Percentiles rank a stretch among this genome's conserved stretches.
phyloP scores from a whole-genome alignment of 192 early-diverging fungal genomes.

The Gaertneriomyces semiglobifer region DNA sequence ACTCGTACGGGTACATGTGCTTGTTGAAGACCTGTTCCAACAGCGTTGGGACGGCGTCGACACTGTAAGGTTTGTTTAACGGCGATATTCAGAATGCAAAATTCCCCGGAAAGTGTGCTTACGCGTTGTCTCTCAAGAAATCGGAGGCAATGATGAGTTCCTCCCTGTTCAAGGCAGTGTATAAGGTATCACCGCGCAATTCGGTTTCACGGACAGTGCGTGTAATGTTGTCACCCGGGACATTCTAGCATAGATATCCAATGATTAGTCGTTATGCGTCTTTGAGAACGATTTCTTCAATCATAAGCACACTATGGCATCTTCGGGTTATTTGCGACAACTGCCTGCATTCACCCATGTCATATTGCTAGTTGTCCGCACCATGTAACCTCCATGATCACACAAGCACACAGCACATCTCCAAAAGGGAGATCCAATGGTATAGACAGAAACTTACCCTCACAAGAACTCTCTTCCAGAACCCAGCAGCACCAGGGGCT shows the following conservation, averaged over 20 bases:
- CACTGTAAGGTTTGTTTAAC: conserved; percentile 49
- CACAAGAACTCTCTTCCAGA: conserved; percentile 85
- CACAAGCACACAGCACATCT: background rate
- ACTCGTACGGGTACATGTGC: conserved; percentile 83
- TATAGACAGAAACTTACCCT: conserved; percentile 53
- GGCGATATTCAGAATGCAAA: background rate
- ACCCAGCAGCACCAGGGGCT: conserved; percentile 82
- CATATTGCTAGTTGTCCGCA: background rate
- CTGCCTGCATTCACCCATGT: too few relatives aligned
- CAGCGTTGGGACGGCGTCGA: conserved; percentile 70
- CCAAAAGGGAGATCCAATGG: background rate
- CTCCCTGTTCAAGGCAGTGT: conserved; percentile 78
- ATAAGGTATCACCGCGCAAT: conserved; percentile 81
- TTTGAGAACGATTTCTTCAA: too few relatives aligned
- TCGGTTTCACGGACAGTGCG: conserved; percentile 87
- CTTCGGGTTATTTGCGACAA: too few relatives aligned
- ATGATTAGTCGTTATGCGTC: too few relatives aligned
- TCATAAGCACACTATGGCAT: too few relatives aligned
- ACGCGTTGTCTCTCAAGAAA: conserved; percentile 88
- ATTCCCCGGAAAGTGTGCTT: conserved; percentile 29
- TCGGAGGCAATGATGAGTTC: conserved; percentile 79
- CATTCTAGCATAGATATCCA: conserved; percentile 52
- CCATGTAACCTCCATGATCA: background rate
- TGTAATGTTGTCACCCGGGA: conserved; percentile 74
- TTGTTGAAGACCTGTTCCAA: conserved; percentile 73